phyloP scores from a whole-genome alignment of 208 protist species.

The Acanthamoeba polyphaga region DNA sequence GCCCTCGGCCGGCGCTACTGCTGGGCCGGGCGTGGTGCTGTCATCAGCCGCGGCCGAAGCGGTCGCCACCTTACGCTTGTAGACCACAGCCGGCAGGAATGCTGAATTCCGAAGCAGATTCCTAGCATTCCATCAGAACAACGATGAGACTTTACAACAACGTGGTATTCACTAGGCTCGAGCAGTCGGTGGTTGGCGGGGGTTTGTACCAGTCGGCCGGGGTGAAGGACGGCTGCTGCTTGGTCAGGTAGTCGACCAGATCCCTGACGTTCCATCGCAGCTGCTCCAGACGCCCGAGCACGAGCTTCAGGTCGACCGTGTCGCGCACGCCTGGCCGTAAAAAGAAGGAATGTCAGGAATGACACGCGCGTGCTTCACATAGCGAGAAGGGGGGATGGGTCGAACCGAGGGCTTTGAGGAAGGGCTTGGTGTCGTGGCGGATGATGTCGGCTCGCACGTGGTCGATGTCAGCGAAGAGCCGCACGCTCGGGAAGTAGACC shows the following conservation, averaged over 20 bases:
- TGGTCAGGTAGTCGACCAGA: conserved; percentile 7
- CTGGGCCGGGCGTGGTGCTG: not conserved
- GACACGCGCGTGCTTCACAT: not conserved
- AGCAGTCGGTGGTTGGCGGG: not conserved
- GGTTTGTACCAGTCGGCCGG: not conserved
- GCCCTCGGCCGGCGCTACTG: no score
- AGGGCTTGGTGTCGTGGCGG: conserved; percentile 16
- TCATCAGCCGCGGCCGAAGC: not conserved
- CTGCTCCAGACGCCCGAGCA: conserved; percentile 26
- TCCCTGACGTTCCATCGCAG: conserved; percentile 11
- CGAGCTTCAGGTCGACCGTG: conserved; percentile 11
- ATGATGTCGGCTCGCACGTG: conserved; percentile 18
- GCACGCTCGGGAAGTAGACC: conserved; percentile 31
- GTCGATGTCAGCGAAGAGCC: conserved; percentile 21
- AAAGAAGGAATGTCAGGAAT: not conserved
- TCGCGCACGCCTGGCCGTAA: not conserved
- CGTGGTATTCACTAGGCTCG: not conserved
- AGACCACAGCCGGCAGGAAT: not conserved
- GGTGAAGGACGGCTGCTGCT: conserved; percentile 7
- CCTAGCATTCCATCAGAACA: not conserved
- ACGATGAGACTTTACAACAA: not conserved
- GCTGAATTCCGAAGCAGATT: not conserved
- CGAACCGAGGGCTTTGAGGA: conserved; percentile 8
- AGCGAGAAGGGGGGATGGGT: not conserved
- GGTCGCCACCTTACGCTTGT: not conserved